Conservation (phyloP, 805 yeast species). For the Ogataea salicorniae region DNA sequence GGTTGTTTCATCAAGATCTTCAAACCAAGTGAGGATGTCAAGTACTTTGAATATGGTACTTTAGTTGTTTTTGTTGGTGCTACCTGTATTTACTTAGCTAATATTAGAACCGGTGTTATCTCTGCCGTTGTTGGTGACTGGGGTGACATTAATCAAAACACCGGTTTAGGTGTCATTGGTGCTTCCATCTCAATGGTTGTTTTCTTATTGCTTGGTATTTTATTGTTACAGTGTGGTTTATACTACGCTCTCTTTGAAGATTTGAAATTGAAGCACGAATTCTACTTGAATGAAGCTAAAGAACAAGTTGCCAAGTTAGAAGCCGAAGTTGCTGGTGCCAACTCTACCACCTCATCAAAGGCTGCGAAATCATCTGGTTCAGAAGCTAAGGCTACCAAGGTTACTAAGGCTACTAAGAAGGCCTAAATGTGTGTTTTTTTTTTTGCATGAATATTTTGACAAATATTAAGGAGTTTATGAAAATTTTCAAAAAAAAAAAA, state of each 20-base stretch:
- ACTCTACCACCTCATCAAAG: slow-evolving; percentile 9
- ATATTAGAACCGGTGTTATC: slow-evolving; percentile 73
- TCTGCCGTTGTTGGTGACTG: slow-evolving; percentile 69
- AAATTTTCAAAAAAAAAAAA: too few relatives aligned
- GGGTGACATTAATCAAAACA: slow-evolving; percentile 88
- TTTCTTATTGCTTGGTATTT: slow-evolving; percentile 68
- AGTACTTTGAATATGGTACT: slow-evolving; percentile 86
- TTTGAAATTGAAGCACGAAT: slow-evolving; percentile 20
- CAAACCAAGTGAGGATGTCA: slow-evolving; percentile 81
- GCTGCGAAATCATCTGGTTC: slow-evolving; percentile 9
- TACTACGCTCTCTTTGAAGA: slow-evolving; percentile 59
- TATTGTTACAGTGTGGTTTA: slow-evolving; percentile 80
- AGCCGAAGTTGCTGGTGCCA: background rate
- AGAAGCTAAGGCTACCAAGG: slow-evolving; percentile 14
- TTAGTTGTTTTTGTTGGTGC: slow-evolving; percentile 68
- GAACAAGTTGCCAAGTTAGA: slow-evolving; percentile 13
- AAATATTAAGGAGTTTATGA: background rate
- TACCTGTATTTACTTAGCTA: slow-evolving; percentile 77
- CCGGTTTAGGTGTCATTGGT: slow-evolving; percentile 88
- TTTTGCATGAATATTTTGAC: background rate
- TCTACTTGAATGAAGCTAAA: slow-evolving; percentile 23
- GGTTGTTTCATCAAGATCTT: slow-evolving; percentile 76
- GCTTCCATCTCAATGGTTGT: slow-evolving; percentile 80
- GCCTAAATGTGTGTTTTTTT: slow-evolving; percentile 1
- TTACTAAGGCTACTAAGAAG: slow-evolving; percentile 19